These are phyloP conservation scores for Entomortierella chlamydospora DNA, from an alignment of 192 early-diverging fungal genomes.

Conservation along the genomic window DNA sequence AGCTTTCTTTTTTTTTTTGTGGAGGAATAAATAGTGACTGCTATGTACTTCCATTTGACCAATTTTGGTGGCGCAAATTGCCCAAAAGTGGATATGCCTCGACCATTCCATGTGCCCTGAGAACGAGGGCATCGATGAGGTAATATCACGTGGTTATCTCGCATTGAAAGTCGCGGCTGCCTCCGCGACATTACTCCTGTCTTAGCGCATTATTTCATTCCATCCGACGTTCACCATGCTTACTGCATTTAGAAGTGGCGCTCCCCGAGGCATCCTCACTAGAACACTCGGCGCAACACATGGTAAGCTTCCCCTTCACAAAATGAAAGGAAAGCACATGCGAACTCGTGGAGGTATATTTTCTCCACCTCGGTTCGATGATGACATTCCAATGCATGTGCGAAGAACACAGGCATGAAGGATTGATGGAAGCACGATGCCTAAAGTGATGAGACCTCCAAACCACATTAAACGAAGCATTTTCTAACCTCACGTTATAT, in stretches of 20 bases:
- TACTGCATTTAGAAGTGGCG: constrained; percentile 14
- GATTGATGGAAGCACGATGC: too few species aligned
- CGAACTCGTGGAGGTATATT: too few species aligned
- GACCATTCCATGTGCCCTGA: too few species aligned
- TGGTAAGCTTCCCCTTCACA: background rate
- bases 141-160: too few species aligned
- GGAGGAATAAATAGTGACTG: constrained; percentile 12
- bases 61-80: constrained; percentile 10
- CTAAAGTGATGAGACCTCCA: too few species aligned
- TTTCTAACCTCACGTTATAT: background rate
- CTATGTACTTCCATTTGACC: background rate
- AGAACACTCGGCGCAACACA: background rate
- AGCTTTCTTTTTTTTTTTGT: constrained; percentile 11
- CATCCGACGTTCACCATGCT: constrained; percentile 10
- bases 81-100: background rate
- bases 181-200: background rate
- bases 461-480: too few species aligned
- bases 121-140: too few species aligned
- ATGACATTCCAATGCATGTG: too few species aligned
- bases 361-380: background rate
- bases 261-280: background rate
- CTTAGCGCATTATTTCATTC: background rate
- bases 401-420: too few species aligned
- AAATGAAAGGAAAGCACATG: background rate
- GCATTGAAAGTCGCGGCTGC: background rate